Evolutionary conservation across 2,329 filamentous ascomycete genomes (phyloP), one percentile per base, ranked within the genome.

Genomic region (Colletotrichum magnum): DNA sequence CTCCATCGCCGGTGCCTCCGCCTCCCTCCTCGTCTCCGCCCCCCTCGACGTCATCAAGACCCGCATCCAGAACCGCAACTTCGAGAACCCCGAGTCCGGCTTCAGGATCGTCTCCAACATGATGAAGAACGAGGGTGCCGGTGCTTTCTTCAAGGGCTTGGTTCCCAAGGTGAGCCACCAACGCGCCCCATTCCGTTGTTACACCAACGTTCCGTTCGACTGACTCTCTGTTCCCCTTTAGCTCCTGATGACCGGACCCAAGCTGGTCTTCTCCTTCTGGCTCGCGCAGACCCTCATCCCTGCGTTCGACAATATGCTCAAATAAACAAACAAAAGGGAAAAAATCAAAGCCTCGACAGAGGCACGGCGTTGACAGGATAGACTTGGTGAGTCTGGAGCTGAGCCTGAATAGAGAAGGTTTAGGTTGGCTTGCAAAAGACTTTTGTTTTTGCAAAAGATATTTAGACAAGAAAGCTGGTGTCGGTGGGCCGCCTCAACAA

Each of bases 201-300:
- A 21, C 43, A 16, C 41, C 21, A 21, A 21, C 21, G 21, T 21
- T 24, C 21, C 21, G 21, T 24, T 5, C 21, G 5, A 9, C 24
- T 57, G 12, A n/a, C 72, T 56, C 72, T 74, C 70, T 75, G 47
- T 50, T 65, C 51, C 18, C 39, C 68, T 21, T 45, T 70, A 91
- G 92, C 90, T 99, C 73, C 88, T 99, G 77, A 99, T 99, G 96
- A 99, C 96, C 16, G 97, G 96, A 26, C 96, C 96, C 72, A 99
- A 99, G 89, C 89, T 99, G 70, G 96, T 98, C 72, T 99, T 99
- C 87, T 98, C 95, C 71, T 99, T 99, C 91, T 99, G 96, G 96
- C 90, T 99, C 79, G 96, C 96, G 67, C 96, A 99, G 87, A 98
- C 96, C 36, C 87, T 99, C 77, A 99, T 99, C 79, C 96, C 96